Evolutionary conservation across 805 yeast species (phyloP).

Genomic region (Ogataea populi-albae): DNA sequence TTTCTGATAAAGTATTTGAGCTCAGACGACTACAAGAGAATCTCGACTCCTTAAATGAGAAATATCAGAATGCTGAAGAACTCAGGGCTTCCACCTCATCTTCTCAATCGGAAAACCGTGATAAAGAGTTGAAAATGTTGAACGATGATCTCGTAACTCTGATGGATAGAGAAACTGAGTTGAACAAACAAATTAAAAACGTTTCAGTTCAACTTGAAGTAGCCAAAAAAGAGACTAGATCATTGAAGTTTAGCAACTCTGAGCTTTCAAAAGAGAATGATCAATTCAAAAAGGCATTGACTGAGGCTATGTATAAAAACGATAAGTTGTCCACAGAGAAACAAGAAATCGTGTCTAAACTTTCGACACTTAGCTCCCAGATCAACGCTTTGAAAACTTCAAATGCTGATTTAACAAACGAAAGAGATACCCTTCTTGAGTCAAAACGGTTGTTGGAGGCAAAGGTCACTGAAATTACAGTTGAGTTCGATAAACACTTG

Average conservation of each 20-base stretch:
- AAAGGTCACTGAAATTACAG: constrained; percentile 40
- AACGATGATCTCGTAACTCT: constrained; percentile 51
- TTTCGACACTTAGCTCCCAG: constrained; percentile 48
- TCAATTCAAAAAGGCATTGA: constrained; percentile 39
- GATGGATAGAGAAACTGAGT: constrained; percentile 61
- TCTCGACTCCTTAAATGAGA: constrained; percentile 50
- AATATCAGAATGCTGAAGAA: constrained; percentile 42
- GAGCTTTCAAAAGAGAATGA: constrained; percentile 42
- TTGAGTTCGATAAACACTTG: constrained; percentile 39
- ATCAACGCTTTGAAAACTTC: constrained; percentile 54
- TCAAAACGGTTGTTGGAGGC: constrained; percentile 47
- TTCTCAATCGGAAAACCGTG: constrained; percentile 30
- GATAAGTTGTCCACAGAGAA: constrained; percentile 40
- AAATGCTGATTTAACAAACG: constrained; percentile 57
- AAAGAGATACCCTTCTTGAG: constrained; percentile 57
- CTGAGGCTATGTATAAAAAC: constrained; percentile 42
- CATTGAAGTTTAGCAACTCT: constrained; percentile 36
- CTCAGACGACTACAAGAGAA: constrained; percentile 47
- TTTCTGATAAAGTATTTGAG: constrained; percentile 58
- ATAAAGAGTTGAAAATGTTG: constrained; percentile 51
- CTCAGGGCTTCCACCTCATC: constrained; percentile 33
- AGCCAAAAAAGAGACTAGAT: constrained; percentile 42
- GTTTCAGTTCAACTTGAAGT: constrained; percentile 59
- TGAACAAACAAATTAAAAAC: constrained; percentile 62
- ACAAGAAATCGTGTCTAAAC: constrained; percentile 43